Base-by-base conservation (phyloP, 305 asterid genomes). In the Ilex paraguariensis region DNA sequence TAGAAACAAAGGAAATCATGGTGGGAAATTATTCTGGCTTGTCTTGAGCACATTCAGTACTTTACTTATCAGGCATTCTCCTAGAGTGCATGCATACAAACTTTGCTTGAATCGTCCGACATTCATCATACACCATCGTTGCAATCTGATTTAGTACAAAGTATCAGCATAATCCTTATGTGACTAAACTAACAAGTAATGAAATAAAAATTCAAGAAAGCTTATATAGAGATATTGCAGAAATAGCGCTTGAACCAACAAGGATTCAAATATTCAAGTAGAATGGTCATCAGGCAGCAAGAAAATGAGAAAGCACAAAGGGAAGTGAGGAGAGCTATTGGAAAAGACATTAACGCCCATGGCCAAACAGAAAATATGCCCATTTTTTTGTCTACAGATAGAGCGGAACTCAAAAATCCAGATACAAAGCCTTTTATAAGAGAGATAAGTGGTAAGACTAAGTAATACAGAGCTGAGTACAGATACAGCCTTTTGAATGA, bases 141-240 rank as follows among this genome's bases (percentile, higher is more conserved):
- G 92, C 87, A 81, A 87, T 84, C 97, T 89, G 97, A 80, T 72
- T 62, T 76, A 87, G 88, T 74, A 86, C 71, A 79, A 80, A 54
- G 70, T 66, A 84, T 88, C 78, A 86, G 94, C 73, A 79, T 66
- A 77, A 77, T 70, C 74, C 76, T 62, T 73, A 70, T 55, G 70
- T 66, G 56, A 66, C 73, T 69, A 77, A 68, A 63, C 28, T 68
- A 71, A 75, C 70, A 75, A 80, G 65, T 21, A 65, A 65, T 66
- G 53, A 51, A 68, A 62, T 13, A 60, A 61, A 46, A 36, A 59
- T 12, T 21, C 28, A 13, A 51, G 45, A 40, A 30, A 55, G 49
- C 61, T 67, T 48, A 33, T 31, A 30, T 9, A 36, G 6, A 4
- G 42, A 4, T 36, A 4, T 68, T 76, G 51, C 63, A 65, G 56